Conservation (phyloP, 768 basidiomycete genomes). For the Amanita brunnescens region DNA sequence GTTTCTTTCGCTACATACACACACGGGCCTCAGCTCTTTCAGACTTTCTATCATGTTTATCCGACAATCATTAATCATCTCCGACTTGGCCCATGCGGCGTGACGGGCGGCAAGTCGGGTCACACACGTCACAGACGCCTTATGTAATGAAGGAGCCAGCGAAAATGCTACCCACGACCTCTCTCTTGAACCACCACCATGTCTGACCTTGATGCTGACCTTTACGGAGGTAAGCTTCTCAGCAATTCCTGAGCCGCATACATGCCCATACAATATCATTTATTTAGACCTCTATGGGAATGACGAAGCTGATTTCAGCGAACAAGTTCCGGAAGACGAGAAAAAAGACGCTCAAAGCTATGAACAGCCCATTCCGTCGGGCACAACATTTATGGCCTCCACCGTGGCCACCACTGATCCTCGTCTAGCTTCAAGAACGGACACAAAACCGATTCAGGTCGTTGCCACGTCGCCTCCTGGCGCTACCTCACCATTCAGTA, state of each 20-base stretch:
- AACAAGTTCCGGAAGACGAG: conserved; percentile 20
- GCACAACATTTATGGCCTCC: conserved; percentile 12
- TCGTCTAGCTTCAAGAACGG: conserved; percentile 2
- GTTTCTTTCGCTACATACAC: background rate
- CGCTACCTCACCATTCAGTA: conserved; percentile 9
- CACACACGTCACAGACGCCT: background rate
- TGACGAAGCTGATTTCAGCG: conserved; percentile 56
- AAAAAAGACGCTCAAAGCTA: conserved; percentile 11
- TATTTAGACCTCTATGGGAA: conserved; percentile 63
- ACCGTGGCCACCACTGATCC: conserved; percentile 9
- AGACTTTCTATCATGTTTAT: too few relatives aligned
- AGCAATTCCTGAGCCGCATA: background rate
- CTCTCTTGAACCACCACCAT: conserved; percentile 35
- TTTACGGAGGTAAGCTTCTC: conserved; percentile 69
- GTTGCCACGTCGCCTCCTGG: conserved; percentile 11
- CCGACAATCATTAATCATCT: too few relatives aligned
- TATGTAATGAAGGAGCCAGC: background rate
- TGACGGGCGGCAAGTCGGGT: conserved; percentile 4
- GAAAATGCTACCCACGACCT: conserved; percentile 14
- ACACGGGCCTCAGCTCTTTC: too few relatives aligned
- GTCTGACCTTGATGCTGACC: conserved; percentile 84
- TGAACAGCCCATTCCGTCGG: conserved; percentile 8
- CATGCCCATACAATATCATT: background rate
- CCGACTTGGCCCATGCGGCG: conserved; percentile 3
- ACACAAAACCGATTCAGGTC: conserved; percentile 14